Evolutionary conservation across 345 rosid genomes (phyloP).

Genomic region (Aethionema arabicum): DNA sequence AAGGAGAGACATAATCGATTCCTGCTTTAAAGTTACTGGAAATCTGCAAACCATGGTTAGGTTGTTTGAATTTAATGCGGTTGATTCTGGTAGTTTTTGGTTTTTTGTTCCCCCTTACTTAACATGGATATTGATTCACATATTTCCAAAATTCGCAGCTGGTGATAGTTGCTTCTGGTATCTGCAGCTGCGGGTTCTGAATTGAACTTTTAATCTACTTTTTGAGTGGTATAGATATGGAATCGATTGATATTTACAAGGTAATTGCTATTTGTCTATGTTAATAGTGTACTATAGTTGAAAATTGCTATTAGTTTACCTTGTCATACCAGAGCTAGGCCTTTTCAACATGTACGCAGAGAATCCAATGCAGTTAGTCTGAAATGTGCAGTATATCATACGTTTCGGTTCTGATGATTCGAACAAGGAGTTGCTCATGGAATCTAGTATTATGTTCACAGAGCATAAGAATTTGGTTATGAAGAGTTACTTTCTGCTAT

Average conservation of each 20-base stretch:
- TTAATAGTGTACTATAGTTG: too few relatives aligned
- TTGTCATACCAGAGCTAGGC: too few relatives aligned
- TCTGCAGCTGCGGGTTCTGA: background rate
- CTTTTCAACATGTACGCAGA: background rate
- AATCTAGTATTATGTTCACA: too few relatives aligned
- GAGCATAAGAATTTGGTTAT: background rate
- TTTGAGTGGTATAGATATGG: background rate
- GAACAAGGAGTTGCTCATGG: background rate
- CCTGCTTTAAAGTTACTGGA: background rate
- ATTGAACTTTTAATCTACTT: background rate
- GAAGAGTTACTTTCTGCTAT: background rate
- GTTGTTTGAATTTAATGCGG: background rate
- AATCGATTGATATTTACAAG: background rate
- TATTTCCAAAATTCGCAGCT: background rate
- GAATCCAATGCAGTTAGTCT: background rate
- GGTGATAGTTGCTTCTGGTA: background rate
- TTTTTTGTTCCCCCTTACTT: too few relatives aligned
- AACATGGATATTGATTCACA: background rate
- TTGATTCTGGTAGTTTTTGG: background rate
- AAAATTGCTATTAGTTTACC: too few relatives aligned
- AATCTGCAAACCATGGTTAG: background rate
- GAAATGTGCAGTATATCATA: background rate
- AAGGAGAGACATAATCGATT: background rate
- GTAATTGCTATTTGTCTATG: background rate
- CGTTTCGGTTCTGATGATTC: too few relatives aligned